Base-by-base conservation (phyloP, 257 asterid species). In the Fraxinus quadrangulata region DNA sequence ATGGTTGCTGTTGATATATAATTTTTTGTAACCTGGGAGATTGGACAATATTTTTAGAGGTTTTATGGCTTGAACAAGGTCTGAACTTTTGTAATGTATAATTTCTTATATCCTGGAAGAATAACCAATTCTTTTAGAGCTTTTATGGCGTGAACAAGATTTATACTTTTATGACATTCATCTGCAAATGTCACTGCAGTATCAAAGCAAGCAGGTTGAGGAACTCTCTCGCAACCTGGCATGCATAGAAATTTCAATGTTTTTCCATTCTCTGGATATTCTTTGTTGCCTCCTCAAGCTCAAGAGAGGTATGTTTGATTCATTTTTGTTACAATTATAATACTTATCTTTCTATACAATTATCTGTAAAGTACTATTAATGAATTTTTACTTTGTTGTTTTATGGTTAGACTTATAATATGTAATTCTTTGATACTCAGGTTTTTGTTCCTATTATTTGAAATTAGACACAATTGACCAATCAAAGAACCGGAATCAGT, bases 101-200 rank as follows among this genome's bases (percentile, higher is more conserved):
- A 47, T 47, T 47, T 45, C 54, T 42, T 54, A 26, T 19, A n/a
- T 14, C 59, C 63, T 4, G 6, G 63, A 51, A 51, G 63, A 51
- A 51, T 54, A 54, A 54, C 23, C 65, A 17, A 54, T 54, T 54
- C 65, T 54, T 54, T 54, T 54, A n/a, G 65, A 54, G 26, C 45
- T 28, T 28, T 26, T 72, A 47, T 16, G 67, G 33, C 17, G 45
- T 17, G n/a, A 73, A 54, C 26, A 19, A 33, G 40, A 19, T 67
- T 59, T 42, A 79, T 39, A 79, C 34, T 31, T 68, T 66, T 76
- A 56, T 80, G 84, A 69, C 87, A 84, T 82, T 75, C 75, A 28
- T 82, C 74, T 82, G 82, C 66, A 75, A 75, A 85, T 88, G 88
- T 82, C 87, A 73, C 81, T 90, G 89, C 90, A 87, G 91, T 84